A percentile compares a stretch with the other conserved stretches of the same genome.
phyloP scores from a whole-genome alignment of 1,284 basidiomycete species.

The Puccinia horiana region DNA sequence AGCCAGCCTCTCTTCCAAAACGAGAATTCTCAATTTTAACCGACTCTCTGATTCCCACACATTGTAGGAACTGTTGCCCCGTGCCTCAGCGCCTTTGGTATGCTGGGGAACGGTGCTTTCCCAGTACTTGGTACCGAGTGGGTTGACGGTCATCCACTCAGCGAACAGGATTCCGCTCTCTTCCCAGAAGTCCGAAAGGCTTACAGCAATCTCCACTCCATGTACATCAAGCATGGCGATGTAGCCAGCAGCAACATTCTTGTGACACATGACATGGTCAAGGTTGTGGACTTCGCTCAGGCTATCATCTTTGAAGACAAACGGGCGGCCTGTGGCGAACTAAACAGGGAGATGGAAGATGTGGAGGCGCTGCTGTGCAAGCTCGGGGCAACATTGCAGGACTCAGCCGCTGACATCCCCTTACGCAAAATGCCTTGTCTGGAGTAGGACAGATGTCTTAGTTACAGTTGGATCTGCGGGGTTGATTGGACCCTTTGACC shows the following conservation, averaged over 20 bases:
- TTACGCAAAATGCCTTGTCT: background rate
- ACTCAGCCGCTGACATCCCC: background rate
- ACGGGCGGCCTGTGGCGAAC: background rate
- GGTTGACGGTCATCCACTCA: background rate
- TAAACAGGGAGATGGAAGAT: background rate
- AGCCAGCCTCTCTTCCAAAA: slow-evolving; percentile 8
- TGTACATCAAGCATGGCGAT: slow-evolving; percentile 12
- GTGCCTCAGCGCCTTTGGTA: background rate
- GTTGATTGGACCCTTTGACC: slow-evolving; percentile 4
- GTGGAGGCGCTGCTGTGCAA: background rate
- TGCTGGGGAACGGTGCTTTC: slow-evolving; percentile 6
- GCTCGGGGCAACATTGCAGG: background rate
- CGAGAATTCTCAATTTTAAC: background rate
- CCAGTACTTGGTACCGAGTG: slow-evolving; percentile 10
- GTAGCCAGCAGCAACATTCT: slow-evolving; percentile 7
- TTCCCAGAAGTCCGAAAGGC: background rate
- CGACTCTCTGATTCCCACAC: background rate
- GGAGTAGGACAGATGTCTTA: slow-evolving; percentile 8
- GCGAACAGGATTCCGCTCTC: background rate
- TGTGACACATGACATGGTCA: background rate
- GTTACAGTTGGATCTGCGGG: background rate
- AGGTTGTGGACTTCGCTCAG: slow-evolving; percentile 3
- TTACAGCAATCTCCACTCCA: slow-evolving; percentile 3
- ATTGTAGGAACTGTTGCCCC: slow-evolving; percentile 9
- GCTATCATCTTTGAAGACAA: background rate